Evolutionary conservation across 2,329 filamentous ascomycete species (phyloP), one percentile per base, ranked within the genome.

Genomic region (Diaporthe sp.): DNA sequence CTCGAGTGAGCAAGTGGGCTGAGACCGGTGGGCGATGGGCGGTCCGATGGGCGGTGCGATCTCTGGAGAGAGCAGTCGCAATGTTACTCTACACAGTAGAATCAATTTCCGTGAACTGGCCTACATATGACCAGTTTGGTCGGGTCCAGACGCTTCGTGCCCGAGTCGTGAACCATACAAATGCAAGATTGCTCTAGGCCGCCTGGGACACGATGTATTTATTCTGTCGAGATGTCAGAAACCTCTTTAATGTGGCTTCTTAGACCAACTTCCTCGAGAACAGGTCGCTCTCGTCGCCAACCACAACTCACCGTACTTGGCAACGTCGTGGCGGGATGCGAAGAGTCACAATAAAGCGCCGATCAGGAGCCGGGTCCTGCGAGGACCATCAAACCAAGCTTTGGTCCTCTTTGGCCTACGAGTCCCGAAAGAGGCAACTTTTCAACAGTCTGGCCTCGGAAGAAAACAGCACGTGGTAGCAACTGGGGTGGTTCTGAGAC

Each of bases 1-100:
- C 80, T 92, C 82, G 89, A 90, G 77, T 85, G 79, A 74, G 68
- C 13, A 13, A 19, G 15, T n/a, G 27, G 9, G 42, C 19, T 32
- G 42, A 35, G n/a, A 10, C 30, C 3, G 7, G 37, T 51, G 32
- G n/a, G 17, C 17, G 63, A 37, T 15, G 25, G 25, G 9, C 17
- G 2, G 19, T 30, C 3, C 13, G 59, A 32, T 10, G 15, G 9
- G 9, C 15, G 4, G 17, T 30, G 44, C 61, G 22, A 51, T 27
- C 22, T 27, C 12, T 37, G 15, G 17, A 37, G 15, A 8, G n/a
- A 19, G 13, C 15, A 25, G 5, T 19, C 15, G 22, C 8, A 37
- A 37, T 37, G 2, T 19, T 22, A 9, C 25, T n/a, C 37, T 12
- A 9, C 55, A 9, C 27, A n/a, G n/a, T 12, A 12, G 30, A 37